phyloP scores from a whole-genome alignment of 2,329 filamentous ascomycete genomes.

The Dothideomycetes sp. region DNA sequence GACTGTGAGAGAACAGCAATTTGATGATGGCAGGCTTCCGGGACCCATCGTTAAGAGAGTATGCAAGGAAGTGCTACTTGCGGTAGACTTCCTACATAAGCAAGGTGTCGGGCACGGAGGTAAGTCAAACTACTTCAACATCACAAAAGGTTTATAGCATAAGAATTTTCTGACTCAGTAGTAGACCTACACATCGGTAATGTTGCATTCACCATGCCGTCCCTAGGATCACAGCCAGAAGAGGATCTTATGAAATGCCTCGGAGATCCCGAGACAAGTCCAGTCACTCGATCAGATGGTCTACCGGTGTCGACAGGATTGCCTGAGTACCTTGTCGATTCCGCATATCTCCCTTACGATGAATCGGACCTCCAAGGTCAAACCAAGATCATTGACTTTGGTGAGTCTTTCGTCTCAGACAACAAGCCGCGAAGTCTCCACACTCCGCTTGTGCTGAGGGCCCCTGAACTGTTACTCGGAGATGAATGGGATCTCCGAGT shows the following conservation, averaged over 20 bases:
- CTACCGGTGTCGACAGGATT: constrained; percentile 17
- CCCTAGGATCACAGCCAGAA: constrained; percentile 17
- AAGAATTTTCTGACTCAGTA: background rate
- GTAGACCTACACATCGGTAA: constrained; percentile 25
- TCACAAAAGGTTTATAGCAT: too few species aligned
- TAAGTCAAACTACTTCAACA: constrained; percentile 12
- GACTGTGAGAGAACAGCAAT: constrained; percentile 28
- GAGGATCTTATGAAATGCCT: constrained; percentile 19
- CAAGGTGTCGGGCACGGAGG: constrained; percentile 23
- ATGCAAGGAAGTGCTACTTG: constrained; percentile 24
- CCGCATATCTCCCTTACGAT: constrained; percentile 13
- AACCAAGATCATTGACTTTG: constrained; percentile 32
- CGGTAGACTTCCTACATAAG: constrained; percentile 19
- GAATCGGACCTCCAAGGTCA: background rate
- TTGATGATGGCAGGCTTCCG: constrained; percentile 30
- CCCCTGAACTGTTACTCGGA: constrained; percentile 32
- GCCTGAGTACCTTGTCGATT: constrained; percentile 19
- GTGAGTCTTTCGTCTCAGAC: constrained; percentile 27
- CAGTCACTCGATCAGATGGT: constrained; percentile 19
- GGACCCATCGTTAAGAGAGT: constrained; percentile 25
- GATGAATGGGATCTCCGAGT: constrained; percentile 29
- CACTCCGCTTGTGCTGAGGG: constrained; percentile 28
- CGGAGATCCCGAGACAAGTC: constrained; percentile 16
- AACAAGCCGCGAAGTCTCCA: constrained; percentile 23
- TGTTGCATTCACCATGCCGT: constrained; percentile 20